Base-by-base conservation (phyloP, 352 stramenopile genomes). In the Salisapilia sapeloensis region DNA sequence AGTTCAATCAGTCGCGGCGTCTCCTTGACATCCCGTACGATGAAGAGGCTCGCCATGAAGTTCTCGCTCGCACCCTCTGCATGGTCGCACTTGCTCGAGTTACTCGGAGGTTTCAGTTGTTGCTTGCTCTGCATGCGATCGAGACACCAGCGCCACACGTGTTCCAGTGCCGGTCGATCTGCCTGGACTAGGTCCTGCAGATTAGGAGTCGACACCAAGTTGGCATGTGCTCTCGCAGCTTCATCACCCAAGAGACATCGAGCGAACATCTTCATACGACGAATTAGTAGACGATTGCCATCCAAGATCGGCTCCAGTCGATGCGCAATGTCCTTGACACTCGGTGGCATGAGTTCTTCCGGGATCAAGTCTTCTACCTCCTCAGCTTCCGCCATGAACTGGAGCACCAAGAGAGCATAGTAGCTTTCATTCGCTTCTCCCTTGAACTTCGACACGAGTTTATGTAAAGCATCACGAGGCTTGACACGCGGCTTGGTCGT, bases 41-140 rank as follows among this genome's bases (percentile, higher is more conserved):
- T 85, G 31, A 91, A 91, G 72, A 91, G 87, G 46, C 72, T 91
- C 21, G 75, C 75, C 15, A 86, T 63, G 40, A 89, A 91, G 11
- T 63, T 67, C 35, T 91, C 75, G 40, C 75, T 82, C 38, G 64
- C 79, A 13, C 72, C 66, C 44, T 91, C 75, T 10, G 72, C 79
- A 43, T 91, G 75, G 34, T 91, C 75, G 38, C 75, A 91, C 38
- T 75, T 82, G 36, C 85, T 72, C 12, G 72, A 66, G 28, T 53
- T 53, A 35, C 80, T 85, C 0, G 52, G 65, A 20, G 57, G 72
- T 8, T 66, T 71, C 28, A 91, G 26, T 21, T 64, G 65, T 14
- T 44, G 66, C 49, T 85, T 84, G 56, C 62, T 86, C 19, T 78
- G 55, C 41, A 84, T 71, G 4, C 75, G 75, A 30, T 84, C 72